These are phyloP conservation scores for Teratosphaeria destructans DNA, from an alignment of 2,329 filamentous ascomycete genomes.

Conservation along the genomic window DNA sequence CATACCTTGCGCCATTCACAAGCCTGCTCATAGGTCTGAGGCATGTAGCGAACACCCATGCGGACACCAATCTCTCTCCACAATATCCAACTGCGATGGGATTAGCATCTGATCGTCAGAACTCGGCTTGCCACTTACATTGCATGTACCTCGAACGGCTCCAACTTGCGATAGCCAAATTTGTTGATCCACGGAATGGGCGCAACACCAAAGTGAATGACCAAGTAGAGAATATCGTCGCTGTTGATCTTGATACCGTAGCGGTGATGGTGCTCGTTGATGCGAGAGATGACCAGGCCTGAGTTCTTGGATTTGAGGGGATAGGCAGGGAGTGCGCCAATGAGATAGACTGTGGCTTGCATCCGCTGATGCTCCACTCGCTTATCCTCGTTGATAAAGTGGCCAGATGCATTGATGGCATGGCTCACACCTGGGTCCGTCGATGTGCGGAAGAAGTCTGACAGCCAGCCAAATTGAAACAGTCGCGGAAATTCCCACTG, in stretches of 20 bases:
- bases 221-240: constrained; percentile 4
- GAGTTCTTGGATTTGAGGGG: constrained; percentile 1
- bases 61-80: neutral
- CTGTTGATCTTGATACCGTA: constrained; percentile 8
- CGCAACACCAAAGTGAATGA: constrained; percentile 7
- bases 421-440: constrained; percentile 3
- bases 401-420: constrained; percentile 3
- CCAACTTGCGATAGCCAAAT: constrained; percentile 7
- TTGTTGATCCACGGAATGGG: constrained; percentile 7
- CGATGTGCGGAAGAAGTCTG: constrained; percentile 5
- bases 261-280: constrained; percentile 7
- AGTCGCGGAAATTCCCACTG: constrained; percentile 4
- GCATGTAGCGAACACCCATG: neutral
- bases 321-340: constrained; percentile 2
- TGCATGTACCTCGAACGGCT: neutral
- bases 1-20: neutral
- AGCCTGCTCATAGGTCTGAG: neutral
- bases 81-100: neutral
- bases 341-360: constrained; percentile 5
- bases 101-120: neutral
- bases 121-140: neutral
- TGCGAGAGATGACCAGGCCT: constrained; percentile 4
- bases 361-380: constrained; percentile 5
- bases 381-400: constrained; percentile 8
- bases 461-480: constrained; percentile 4